Conservation (phyloP, 1,139 yeast genomes). For the Kluyveromyces sp. region DNA sequence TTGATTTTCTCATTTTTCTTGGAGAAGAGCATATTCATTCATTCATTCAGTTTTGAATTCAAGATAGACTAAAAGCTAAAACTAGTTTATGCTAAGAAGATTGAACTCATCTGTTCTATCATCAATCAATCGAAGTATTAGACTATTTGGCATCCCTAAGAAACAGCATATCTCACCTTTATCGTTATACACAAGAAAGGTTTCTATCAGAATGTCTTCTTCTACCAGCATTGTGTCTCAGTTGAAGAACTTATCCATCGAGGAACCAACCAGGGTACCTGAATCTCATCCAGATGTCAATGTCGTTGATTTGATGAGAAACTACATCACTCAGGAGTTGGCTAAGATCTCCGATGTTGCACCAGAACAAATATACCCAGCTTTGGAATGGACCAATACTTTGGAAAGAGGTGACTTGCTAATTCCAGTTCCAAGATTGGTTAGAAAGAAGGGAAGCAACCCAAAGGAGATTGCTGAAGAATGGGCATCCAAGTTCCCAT, state of each 20-base stretch:
- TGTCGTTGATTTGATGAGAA: conserved; percentile 43
- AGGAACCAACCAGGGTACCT: conserved; percentile 15
- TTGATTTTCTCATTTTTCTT: no score
- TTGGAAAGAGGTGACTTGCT: conserved; percentile 89
- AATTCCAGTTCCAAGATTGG: conserved; percentile 84
- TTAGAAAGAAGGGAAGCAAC: conserved; percentile 73
- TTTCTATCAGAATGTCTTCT: conserved; percentile 1
- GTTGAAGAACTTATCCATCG: conserved; percentile 17
- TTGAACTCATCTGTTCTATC: conserved; percentile 3
- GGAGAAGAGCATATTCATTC: background rate
- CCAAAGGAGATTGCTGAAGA: conserved; percentile 79
- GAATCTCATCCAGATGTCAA: conserved; percentile 25
- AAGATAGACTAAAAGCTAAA: background rate
- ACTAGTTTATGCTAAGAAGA: conserved; percentile 9
- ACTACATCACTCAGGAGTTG: conserved; percentile 77
- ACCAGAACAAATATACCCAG: conserved; percentile 61
- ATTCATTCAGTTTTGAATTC: background rate
- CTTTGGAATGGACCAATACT: conserved; percentile 81
- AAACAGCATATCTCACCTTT: background rate
- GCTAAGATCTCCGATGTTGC: conserved; percentile 68
- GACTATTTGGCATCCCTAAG: background rate
- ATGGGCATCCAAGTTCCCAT: conserved; percentile 66
- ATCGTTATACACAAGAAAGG: background rate
- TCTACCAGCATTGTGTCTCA: conserved; percentile 12
- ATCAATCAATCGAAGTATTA: background rate